These are phyloP conservation scores for Tetrastigma voinierianum DNA, from an alignment of 164 flowering plant genomes.

Conservation along the genomic window DNA sequence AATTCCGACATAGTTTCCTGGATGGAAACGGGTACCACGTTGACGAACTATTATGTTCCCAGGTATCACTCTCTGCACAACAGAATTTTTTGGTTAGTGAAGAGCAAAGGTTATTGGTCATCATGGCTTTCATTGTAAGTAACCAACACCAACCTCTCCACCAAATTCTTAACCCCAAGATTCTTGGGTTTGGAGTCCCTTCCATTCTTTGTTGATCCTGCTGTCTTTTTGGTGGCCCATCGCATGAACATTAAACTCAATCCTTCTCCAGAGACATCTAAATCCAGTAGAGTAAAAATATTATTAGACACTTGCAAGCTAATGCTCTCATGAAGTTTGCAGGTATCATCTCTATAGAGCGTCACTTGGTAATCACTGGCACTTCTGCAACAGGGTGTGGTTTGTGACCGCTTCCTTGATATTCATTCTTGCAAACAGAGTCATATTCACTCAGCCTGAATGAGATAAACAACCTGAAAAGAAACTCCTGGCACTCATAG, in stretches of 20 bases:
- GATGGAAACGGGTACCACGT: slow-evolving; percentile 91
- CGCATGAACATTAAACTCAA: slow-evolving; percentile 70
- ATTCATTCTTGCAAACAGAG: slow-evolving; percentile 40
- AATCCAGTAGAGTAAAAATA: background rate
- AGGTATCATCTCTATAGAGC: background rate
- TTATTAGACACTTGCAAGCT: background rate
- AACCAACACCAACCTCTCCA: slow-evolving; percentile 67
- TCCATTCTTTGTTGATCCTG: slow-evolving; percentile 95
- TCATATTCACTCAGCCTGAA: slow-evolving; percentile 38
- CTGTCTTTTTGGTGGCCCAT: slow-evolving; percentile 95
- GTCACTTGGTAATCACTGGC: no score
- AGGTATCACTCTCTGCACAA: slow-evolving; percentile 77
- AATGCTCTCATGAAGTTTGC: background rate
- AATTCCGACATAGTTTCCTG: slow-evolving; percentile 84
- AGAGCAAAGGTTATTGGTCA: background rate
- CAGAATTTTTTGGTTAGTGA: background rate
- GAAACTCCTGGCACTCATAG: background rate
- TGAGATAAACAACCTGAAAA: slow-evolving; percentile 1
- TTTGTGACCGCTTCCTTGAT: slow-evolving; percentile 50
- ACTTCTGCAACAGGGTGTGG: slow-evolving; percentile 46
- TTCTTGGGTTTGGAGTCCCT: slow-evolving; percentile 89
- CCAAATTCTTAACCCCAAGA: slow-evolving; percentile 96
- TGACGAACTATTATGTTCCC: slow-evolving; percentile 97
- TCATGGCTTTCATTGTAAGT: background rate
- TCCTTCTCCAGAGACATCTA: slow-evolving; percentile 66